Evolutionary conservation across 2,329 filamentous ascomycete genomes (phyloP), one percentile per base, ranked within the genome.

Genomic region (Aspergillus quadricinctus): DNA sequence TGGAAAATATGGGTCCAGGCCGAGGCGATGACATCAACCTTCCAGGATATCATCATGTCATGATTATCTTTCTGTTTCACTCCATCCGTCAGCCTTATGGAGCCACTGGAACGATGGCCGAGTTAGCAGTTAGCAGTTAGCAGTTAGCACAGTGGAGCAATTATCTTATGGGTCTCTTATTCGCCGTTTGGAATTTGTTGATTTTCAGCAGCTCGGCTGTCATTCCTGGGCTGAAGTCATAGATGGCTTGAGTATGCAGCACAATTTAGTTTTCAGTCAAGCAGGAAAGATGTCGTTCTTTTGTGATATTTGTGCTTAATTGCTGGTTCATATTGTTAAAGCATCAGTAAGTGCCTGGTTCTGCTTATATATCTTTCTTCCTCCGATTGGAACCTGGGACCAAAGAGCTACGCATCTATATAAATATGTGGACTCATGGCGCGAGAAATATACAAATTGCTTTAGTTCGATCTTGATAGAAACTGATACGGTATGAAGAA

Each of bases 41-140:
- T 17, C 14, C 37, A 57, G 54, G 55, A 57, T 57, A 55, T 57
- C 55, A 55, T 57, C 51, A 35, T 35, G 31, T 57, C 51, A 37
- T n/a, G 11, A 37, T n/a, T 14, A 31, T 31, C 11, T 14, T 31
- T 31, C n/a, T n/a, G n/a, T n/a, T n/a, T n/a, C n/a, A 31, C 10
- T 31, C 29, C 10, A 14, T 31, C 31, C 31, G 5, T 17, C 31
- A 17, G 14, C 31, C 31, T 37, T 37, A 37, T 17, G 14, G 31
- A 17, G 7, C 11, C 31, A 14, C 31, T 37, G 31, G 14, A 37
- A 37, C 31, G 29, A 14, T 7, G 17, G 31, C 31, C 31, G 14
- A 17, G 31, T 37, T 37, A 37, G 31, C 31, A 7, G n/a, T n/a
- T n/a, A n/a, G n/a, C n/a, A n/a, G 23, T 23, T 23, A 23, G 23